Evolutionary conservation across 2,329 filamentous ascomycete species (phyloP).

Genomic region (Colletotrichum acutatum): DNA sequence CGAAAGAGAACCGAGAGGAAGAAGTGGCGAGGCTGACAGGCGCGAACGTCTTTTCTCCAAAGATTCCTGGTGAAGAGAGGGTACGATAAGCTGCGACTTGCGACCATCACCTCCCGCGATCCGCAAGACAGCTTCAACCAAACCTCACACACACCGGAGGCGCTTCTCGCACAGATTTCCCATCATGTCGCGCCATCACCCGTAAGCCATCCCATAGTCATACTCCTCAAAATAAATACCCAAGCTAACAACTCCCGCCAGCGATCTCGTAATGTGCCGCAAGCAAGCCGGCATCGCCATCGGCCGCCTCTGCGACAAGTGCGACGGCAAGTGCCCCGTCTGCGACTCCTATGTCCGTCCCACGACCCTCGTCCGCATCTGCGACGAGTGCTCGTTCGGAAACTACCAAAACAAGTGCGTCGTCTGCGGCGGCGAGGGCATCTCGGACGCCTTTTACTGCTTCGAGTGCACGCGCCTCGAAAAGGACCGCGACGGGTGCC

Average conservation of each 20-base stretch:
- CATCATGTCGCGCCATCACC: conserved; percentile 92
- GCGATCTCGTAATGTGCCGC: conserved; percentile 99
- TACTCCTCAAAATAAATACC: conserved; percentile 27
- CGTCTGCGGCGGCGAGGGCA: conserved; percentile 97
- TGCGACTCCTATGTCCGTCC: conserved; percentile 99
- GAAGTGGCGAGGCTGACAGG: conserved; percentile 59
- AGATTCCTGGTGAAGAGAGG: background rate
- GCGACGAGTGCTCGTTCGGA: conserved; percentile 98
- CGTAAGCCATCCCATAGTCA: conserved; percentile 62
- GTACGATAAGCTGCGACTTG: background rate
- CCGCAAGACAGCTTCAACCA: conserved; percentile 11
- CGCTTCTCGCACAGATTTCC: conserved; percentile 10
- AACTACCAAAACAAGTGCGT: conserved; percentile 99
- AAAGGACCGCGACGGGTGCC: conserved; percentile 96
- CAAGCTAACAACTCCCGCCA: conserved; percentile 50
- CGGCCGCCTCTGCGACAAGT: conserved; percentile 99
- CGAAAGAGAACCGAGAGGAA: conserved; percentile 29
- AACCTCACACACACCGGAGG: conserved; percentile 9
- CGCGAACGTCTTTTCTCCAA: conserved; percentile 32
- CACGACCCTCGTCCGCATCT: conserved; percentile 96
- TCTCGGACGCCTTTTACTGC: conserved; percentile 98
- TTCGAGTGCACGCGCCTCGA: conserved; percentile 98
- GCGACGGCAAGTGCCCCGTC: conserved; percentile 98
- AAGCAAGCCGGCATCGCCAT: conserved; percentile 98
- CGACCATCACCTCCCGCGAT: background rate